A percentile compares a stretch with the other conserved stretches of the same genome.
Conservation (phyloP, 2,329 filamentous ascomycete species). For the Penicillium glabrum region DNA sequence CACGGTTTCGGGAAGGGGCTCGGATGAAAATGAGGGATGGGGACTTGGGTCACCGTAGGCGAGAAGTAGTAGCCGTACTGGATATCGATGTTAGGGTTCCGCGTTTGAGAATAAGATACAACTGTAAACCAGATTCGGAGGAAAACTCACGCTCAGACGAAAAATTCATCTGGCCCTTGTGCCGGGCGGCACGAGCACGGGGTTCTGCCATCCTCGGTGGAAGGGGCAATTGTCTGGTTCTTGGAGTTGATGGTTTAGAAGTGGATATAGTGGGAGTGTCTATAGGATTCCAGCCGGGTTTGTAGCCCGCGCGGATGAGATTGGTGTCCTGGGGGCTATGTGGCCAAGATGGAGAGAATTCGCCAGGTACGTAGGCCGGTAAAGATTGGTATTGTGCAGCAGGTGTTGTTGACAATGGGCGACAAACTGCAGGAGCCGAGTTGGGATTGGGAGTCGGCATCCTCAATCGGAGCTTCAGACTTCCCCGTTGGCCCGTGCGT, state of each 20-base stretch:
- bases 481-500: constrained; percentile 16
- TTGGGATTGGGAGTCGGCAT: not conserved
- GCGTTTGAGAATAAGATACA: not conserved
- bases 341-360: constrained; percentile 7
- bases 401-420: not conserved
- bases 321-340: constrained; percentile 22
- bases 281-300: constrained; percentile 10
- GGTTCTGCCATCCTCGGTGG: constrained; percentile 65
- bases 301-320: constrained; percentile 25
- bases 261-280: not conserved
- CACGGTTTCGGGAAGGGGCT: constrained; percentile 79
- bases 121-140: not conserved
- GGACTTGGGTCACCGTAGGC: constrained; percentile 47
- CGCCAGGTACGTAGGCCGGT: not conserved
- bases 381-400: not conserved
- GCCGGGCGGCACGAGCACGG: constrained; percentile 72
- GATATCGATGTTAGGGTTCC: not conserved
- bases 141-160: constrained; percentile 62
- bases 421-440: not conserved
- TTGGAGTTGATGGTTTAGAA: not conserved
- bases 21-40: constrained; percentile 65
- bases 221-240: not conserved
- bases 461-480: not conserved
- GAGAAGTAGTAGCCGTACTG: constrained; percentile 45
- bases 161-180: constrained; percentile 83